Percentiles rank a stretch among this genome's conserved stretches.
Conservation (phyloP, 2,329 filamentous ascomycete genomes). For the Botrytis paeoniae region DNA sequence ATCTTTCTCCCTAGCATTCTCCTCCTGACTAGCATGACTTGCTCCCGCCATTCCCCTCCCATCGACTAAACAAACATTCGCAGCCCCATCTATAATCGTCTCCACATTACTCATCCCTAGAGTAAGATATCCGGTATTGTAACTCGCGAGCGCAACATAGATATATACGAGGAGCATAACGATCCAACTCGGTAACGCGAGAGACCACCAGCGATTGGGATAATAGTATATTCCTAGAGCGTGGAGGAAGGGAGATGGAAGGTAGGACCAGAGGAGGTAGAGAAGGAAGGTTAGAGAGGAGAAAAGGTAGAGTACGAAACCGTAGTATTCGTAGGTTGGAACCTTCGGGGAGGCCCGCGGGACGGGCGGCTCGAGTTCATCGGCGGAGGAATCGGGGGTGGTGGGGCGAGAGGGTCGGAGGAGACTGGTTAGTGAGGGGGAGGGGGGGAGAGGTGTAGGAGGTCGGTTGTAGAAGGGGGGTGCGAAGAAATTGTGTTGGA, state of each 20-base stretch:
- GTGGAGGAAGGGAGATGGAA: conserved; percentile 87
- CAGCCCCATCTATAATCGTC: conserved; percentile 88
- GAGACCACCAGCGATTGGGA: conserved; percentile 94
- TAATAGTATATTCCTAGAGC: conserved; percentile 95
- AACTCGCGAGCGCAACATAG: conserved; percentile 85
- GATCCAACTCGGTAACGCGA: conserved; percentile 86
- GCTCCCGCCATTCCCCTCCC: conserved; percentile 51
- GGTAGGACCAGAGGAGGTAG: conserved; percentile 72
- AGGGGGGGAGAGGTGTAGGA: conserved; percentile 90
- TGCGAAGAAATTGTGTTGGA: conserved; percentile 52
- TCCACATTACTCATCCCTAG: conserved; percentile 75
- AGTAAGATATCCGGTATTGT: conserved; percentile 88
- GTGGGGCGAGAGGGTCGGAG: conserved; percentile 88
- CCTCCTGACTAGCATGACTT: conserved; percentile 38
- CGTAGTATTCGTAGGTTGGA: conserved; percentile 99
- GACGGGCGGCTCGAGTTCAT: conserved; percentile 68
- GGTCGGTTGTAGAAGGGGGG: conserved; percentile 97
- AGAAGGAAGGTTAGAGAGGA: conserved; percentile 76
- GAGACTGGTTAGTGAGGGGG: conserved; percentile 87
- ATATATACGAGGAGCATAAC: conserved; percentile 89
- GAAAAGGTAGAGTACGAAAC: conserved; percentile 93
- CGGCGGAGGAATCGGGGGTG: conserved; percentile 87
- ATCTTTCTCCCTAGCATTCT: conserved; percentile 31
- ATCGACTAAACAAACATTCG: conserved; percentile 80
- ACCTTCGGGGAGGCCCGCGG: conserved; percentile 87